phyloP scores from a whole-genome alignment of 257 asterid genomes.

The Ophiorrhiza pumila region DNA sequence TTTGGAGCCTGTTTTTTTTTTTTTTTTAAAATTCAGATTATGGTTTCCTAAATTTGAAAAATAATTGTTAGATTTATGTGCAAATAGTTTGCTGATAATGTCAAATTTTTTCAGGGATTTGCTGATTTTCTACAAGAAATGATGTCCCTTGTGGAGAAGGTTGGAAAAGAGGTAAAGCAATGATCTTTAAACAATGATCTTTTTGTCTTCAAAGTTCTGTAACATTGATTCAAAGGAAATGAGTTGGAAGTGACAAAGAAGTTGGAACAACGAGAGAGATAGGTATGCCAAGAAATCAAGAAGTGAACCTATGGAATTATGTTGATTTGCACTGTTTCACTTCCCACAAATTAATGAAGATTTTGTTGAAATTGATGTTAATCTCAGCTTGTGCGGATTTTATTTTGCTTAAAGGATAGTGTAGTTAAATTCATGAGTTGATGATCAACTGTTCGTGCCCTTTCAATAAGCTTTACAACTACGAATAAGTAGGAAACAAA shows the following conservation, averaged over 20 bases:
- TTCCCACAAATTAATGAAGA: neutral
- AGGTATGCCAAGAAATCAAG: neutral
- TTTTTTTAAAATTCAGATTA: no score
- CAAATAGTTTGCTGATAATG: neutral
- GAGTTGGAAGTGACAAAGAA: no score
- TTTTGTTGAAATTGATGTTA: neutral
- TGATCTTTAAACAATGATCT: neutral
- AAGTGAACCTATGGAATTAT: neutral
- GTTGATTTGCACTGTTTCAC: neutral
- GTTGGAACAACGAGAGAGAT: no score
- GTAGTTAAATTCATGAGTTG: neutral
- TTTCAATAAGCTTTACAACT: neutral
- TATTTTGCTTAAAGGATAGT: neutral
- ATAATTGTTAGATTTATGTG: neutral
- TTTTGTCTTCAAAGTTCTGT: neutral
- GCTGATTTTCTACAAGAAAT: conserved; percentile 76
- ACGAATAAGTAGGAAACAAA: neutral
- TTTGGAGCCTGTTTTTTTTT: neutral
- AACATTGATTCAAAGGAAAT: no score
- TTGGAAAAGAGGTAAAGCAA: conserved; percentile 66
- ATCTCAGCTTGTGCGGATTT: neutral
- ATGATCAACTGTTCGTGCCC: neutral
- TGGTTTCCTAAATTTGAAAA: neutral
- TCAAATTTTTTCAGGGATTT: conserved; percentile 44
- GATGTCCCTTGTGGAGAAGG: conserved; percentile 60